Conservation (phyloP, 495 filamentous ascomycete genomes). For the Aeminium ludgeri region DNA sequence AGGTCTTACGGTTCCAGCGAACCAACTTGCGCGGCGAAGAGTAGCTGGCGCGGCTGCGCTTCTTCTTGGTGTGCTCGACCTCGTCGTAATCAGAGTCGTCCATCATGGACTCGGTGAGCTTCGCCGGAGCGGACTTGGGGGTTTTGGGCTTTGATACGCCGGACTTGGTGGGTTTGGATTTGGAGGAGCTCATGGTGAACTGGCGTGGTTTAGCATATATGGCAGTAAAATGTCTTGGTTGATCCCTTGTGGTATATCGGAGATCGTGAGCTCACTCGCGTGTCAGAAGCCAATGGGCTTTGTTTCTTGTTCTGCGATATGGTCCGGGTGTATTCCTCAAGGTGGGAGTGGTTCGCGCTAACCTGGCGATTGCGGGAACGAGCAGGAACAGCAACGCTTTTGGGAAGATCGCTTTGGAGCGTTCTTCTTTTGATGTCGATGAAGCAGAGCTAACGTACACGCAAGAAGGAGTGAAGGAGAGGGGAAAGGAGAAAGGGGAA, state of each 20-base stretch:
- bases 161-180: background rate
- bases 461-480: no score
- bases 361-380: no score
- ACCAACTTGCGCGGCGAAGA: conserved; percentile 8
- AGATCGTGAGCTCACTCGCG: background rate
- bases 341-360: no score
- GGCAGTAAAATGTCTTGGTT: background rate
- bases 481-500: no score
- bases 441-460: no score
- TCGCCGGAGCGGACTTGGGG: background rate
- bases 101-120: background rate
- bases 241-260: background rate
- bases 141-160: background rate
- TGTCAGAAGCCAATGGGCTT: no score
- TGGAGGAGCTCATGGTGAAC: background rate
- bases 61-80: conserved; percentile 1
- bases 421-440: no score
- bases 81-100: conserved; percentile 1
- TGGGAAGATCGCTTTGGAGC: no score
- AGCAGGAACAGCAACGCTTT: no score
- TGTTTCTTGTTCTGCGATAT: no score
- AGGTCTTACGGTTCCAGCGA: conserved; percentile 13
- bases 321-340: no score
- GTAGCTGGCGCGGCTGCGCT: conserved; percentile 10
- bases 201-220: background rate